Conservation (phyloP, 108 stramenopile species). For the Epithemia pelagica region DNA sequence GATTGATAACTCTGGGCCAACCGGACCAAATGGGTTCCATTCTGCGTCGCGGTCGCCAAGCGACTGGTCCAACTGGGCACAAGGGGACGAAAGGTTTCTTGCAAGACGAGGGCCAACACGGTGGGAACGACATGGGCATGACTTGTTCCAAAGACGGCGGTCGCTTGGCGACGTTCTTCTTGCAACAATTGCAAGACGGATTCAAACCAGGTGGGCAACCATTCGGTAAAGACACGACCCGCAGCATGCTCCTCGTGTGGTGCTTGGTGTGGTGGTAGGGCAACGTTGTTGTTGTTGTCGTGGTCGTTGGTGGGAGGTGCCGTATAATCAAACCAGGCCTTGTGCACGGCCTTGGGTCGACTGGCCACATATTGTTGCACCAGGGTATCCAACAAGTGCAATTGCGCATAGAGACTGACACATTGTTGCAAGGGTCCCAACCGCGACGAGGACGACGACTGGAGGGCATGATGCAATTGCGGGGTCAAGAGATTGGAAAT, state of each 20-base stretch:
- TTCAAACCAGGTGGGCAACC: constrained; percentile 74
- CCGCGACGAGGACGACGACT: constrained; percentile 53
- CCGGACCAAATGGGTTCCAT: constrained; percentile 19
- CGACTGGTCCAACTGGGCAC: constrained; percentile 61
- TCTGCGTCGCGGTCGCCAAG: constrained; percentile 7
- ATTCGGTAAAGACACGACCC: constrained; percentile 34
- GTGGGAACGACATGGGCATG: constrained; percentile 9
- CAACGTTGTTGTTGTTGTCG: constrained; percentile 2
- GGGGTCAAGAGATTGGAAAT: constrained; percentile 64
- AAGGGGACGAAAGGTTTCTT: constrained; percentile 69
- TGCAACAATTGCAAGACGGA: constrained; percentile 45
- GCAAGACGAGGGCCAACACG: constrained; percentile 19
- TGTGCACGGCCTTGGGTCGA: constrained; percentile 52
- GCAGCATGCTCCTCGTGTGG: not conserved
- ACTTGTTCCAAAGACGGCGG: constrained; percentile 63
- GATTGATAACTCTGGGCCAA: constrained; percentile 67
- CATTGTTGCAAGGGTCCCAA: constrained; percentile 73
- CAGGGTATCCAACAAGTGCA: constrained; percentile 65
- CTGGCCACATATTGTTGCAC: constrained; percentile 75
- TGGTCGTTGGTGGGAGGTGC: constrained; percentile 5
- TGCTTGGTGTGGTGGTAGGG: too few species aligned
- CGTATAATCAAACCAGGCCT: constrained; percentile 60
- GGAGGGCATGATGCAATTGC: constrained; percentile 62
- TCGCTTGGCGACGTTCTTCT: constrained; percentile 63
- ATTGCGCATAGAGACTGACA: constrained; percentile 53